These are phyloP conservation scores for Phalaenopsis aphrodite DNA, from an alignment of 106 monocot species.

Conservation along the genomic window DNA sequence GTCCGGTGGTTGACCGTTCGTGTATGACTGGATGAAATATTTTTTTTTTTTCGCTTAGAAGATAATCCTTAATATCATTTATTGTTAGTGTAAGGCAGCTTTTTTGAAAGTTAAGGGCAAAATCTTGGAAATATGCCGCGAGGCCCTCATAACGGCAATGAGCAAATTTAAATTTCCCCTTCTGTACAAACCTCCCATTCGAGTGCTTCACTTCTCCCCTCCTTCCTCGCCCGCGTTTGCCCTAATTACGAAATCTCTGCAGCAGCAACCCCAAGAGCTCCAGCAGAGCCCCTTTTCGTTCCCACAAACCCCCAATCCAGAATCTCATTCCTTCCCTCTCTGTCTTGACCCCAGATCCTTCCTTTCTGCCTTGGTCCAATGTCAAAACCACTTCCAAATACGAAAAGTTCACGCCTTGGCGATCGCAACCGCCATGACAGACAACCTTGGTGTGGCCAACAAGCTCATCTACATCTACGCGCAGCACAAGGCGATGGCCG, in stretches of 20 bases:
- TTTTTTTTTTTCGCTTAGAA: too few relatives aligned
- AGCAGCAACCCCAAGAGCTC: neutral
- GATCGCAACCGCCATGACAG: constrained; percentile 18
- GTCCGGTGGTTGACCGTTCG: too few relatives aligned
- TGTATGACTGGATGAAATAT: too few relatives aligned
- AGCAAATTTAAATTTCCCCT: too few relatives aligned
- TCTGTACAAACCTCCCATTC: too few relatives aligned
- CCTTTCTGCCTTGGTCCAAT: constrained; percentile 26
- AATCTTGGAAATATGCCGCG: too few relatives aligned
- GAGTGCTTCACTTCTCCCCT: too few relatives aligned
- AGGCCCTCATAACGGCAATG: too few relatives aligned
- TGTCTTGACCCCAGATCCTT: constrained; percentile 27
- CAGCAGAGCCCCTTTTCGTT: neutral
- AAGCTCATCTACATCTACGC: constrained; percentile 39
- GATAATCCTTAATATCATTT: too few relatives aligned
- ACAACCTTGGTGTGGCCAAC: constrained; percentile 38
- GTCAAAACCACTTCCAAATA: constrained; percentile 25
- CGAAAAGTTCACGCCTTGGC: constrained; percentile 37
- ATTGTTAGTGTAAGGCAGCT: too few relatives aligned
- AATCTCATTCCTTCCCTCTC: neutral
- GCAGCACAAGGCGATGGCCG: constrained; percentile 14
- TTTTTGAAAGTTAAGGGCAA: too few relatives aligned
- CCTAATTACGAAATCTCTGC: neutral
- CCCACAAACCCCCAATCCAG: neutral
- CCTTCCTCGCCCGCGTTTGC: too few relatives aligned